Conservation (phyloP, 768 basidiomycete species). For the Suillus tomentosus region DNA sequence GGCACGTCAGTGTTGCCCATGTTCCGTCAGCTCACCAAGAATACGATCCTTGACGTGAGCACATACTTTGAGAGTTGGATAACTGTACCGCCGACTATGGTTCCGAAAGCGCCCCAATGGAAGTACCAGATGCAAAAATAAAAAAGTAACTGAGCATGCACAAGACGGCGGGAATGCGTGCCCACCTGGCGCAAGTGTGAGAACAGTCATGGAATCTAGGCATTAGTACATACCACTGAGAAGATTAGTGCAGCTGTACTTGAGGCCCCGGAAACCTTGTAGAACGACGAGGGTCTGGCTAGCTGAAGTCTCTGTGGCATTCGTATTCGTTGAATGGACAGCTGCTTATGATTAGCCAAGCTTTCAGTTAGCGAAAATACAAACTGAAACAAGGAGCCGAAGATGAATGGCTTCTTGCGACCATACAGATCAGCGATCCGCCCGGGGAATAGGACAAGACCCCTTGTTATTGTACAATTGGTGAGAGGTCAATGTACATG, state of each 20-base stretch:
- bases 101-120: conserved; percentile 68
- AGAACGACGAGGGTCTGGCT: conserved; percentile 62
- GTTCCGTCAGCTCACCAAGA: background rate
- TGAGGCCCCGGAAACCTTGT: conserved; percentile 72
- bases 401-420: conserved; percentile 59
- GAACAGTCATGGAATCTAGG: background rate
- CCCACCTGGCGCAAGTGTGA: conserved; percentile 49
- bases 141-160: conserved; percentile 68
- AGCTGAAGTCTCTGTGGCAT: conserved; percentile 29
- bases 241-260: conserved; percentile 66
- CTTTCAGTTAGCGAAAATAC: conserved; percentile 60
- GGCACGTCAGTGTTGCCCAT: conserved; percentile 57
- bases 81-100: conserved; percentile 61
- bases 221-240: conserved; percentile 47
- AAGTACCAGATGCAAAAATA: conserved; percentile 75
- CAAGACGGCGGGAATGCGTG: conserved; percentile 63
- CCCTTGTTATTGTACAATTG: conserved; percentile 43
- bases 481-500: background rate
- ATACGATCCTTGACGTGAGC: background rate
- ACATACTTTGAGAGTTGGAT: conserved; percentile 31
- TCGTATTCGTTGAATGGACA: background rate
- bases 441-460: conserved; percentile 66
- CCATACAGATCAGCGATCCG: conserved; percentile 73
- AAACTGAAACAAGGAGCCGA: conserved; percentile 51
- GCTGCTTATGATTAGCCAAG: conserved; percentile 48